These are phyloP conservation scores for Evernia prunastri DNA, from an alignment of 495 filamentous ascomycete genomes.

Conservation along the genomic window DNA sequence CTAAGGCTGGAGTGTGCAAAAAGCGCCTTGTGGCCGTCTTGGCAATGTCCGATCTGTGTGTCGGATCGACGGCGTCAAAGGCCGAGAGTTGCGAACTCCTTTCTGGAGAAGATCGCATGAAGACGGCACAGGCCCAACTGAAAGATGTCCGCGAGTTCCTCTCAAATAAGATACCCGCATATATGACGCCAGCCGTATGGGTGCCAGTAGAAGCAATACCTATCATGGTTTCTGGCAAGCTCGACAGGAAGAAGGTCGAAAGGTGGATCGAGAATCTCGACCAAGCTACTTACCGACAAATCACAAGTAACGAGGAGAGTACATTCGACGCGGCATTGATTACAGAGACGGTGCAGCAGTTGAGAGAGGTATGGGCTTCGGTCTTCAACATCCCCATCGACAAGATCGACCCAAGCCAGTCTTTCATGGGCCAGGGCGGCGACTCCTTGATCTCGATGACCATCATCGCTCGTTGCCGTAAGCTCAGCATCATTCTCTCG, in stretches of 20 bases:
- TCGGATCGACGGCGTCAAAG: conserved; percentile 22
- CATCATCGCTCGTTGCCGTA: conserved; percentile 47
- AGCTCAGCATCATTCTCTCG: conserved; percentile 47
- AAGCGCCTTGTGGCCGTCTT: conserved; percentile 18
- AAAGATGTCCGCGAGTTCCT: conserved; percentile 23
- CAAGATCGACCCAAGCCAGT: conserved; percentile 47
- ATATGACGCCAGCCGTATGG: conserved; percentile 47
- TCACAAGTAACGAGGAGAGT: conserved; percentile 13
- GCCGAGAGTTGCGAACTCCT: conserved; percentile 15
- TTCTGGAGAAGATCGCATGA: conserved; percentile 17
- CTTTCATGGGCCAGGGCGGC: conserved; percentile 59
- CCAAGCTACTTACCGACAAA: conserved; percentile 22
- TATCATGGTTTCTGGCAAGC: conserved; percentile 45
- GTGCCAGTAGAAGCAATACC: conserved; percentile 40
- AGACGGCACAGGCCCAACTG: conserved; percentile 17
- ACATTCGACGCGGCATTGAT: conserved; percentile 16
- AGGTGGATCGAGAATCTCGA: conserved; percentile 41
- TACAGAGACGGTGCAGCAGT: conserved; percentile 20
- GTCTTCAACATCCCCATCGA: conserved; percentile 47
- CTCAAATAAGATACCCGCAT: conserved; percentile 34
- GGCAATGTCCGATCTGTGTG: conserved; percentile 8
- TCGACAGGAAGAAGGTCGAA: conserved; percentile 42
- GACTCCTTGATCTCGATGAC: conserved; percentile 68
- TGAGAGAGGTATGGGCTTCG: conserved; percentile 45
- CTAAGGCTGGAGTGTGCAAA: conserved; percentile 18